phyloP scores from a whole-genome alignment of 345 rosid species.

The Physaria fendleri region DNA sequence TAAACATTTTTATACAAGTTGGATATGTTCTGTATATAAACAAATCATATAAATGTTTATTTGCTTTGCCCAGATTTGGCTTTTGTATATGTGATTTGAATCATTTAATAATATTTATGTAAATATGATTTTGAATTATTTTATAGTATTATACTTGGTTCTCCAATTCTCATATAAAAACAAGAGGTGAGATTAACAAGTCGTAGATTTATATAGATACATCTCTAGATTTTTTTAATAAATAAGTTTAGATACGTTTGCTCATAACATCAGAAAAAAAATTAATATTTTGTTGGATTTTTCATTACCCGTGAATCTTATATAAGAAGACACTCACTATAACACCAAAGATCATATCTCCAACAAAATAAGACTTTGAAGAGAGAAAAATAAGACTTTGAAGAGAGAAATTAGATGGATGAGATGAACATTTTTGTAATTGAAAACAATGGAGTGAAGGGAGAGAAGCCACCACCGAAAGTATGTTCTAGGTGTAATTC shows the following conservation, averaged over 20 bases:
- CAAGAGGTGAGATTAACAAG: slow-evolving; percentile 4
- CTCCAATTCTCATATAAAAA: slow-evolving; percentile 5
- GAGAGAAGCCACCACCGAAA: no score
- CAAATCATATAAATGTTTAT: no score
- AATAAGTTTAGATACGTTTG: slow-evolving; percentile 14
- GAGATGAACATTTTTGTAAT: background rate
- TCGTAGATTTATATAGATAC: background rate
- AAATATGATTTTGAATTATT: background rate
- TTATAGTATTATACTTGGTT: slow-evolving; percentile 10
- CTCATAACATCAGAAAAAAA: slow-evolving; percentile 8
- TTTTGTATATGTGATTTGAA: no score
- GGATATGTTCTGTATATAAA: no score
- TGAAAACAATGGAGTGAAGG: no score
- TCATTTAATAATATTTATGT: no score
- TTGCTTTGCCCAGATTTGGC: no score
- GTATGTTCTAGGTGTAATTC: no score
- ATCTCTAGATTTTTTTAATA: background rate
- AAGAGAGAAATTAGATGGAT: no score
- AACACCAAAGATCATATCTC: background rate
- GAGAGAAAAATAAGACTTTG: no score
- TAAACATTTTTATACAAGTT: no score
- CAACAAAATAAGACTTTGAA: no score
- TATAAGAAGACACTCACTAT: background rate
- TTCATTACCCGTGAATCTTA: background rate
- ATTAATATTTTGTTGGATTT: background rate